Percentiles rank a stretch among this genome's conserved stretches.
phyloP scores from a whole-genome alignment of 345 rosid genomes.

The Euclidium syriacum region DNA sequence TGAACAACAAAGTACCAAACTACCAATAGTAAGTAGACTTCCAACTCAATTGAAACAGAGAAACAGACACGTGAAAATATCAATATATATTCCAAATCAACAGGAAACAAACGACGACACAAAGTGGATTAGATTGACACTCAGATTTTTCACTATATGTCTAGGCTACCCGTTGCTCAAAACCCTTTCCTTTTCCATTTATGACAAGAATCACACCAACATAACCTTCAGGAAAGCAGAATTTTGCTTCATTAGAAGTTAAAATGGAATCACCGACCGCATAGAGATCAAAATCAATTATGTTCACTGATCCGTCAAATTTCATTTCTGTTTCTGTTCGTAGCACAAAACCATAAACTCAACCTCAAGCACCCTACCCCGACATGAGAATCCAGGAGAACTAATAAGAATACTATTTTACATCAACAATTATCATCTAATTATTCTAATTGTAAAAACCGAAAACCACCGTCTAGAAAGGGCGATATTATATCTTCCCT shows the following conservation, averaged over 20 bases:
- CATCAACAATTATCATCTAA: neutral
- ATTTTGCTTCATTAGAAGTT: neutral
- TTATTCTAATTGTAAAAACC: neutral
- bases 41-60: neutral
- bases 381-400: neutral
- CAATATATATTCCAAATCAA: neutral
- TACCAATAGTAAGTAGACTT: conserved; percentile 1
- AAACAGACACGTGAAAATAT: neutral
- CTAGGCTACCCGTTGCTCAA: neutral
- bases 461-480: neutral
- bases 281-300: neutral
- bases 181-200: neutral
- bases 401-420: neutral
- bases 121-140: neutral
- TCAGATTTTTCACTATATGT: neutral
- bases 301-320: conserved; percentile 3
- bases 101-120: neutral
- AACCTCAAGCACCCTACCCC: neutral
- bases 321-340: neutral
- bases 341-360: conserved; percentile 6
- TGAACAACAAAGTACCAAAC: neutral
- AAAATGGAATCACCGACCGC: neutral
- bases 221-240: neutral
- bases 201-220: neutral
- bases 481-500: neutral